A percentile compares a stretch with the other conserved stretches of the same genome.
phyloP scores from a whole-genome alignment of 1,284 basidiomycete genomes.

The Puccinia polysora region DNA sequence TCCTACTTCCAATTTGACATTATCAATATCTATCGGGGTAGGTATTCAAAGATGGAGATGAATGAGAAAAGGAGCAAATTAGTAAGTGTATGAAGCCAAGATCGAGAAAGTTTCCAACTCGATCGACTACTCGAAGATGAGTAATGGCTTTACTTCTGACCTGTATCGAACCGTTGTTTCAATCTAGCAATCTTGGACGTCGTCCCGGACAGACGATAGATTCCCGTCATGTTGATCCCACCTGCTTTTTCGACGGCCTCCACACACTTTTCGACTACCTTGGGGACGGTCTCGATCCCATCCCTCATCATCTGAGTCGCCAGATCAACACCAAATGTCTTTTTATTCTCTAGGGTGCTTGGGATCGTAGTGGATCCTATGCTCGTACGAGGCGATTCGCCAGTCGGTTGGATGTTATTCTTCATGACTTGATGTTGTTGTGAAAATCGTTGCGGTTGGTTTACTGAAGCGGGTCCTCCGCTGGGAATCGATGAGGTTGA shows the following conservation, averaged over 20 bases:
- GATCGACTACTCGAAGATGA: too few species aligned
- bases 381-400: slow-evolving; percentile 10
- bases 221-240: slow-evolving; percentile 74
- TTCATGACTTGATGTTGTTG: slow-evolving; percentile 1
- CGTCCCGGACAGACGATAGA: slow-evolving; percentile 90
- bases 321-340: slow-evolving; percentile 85
- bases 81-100: too few species aligned
- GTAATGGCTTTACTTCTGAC: too few species aligned
- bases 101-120: too few species aligned
- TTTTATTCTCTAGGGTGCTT: slow-evolving; percentile 54
- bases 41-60: too few species aligned
- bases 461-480: slow-evolving; percentile 16
- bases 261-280: slow-evolving; percentile 81
- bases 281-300: slow-evolving; percentile 82
- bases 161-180: slow-evolving; percentile 78
- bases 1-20: slow-evolving; percentile 70
- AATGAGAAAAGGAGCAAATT: too few species aligned
- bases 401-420: slow-evolving; percentile 6
- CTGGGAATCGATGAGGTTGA: background rate
- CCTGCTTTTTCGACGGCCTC: slow-evolving; percentile 83
- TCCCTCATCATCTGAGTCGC: slow-evolving; percentile 77
- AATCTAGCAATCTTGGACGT: slow-evolving; percentile 79
- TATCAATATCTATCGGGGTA: slow-evolving; percentile 85
- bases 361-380: slow-evolving; percentile 1
- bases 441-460: slow-evolving; percentile 7